Conservation (phyloP, 2,329 filamentous ascomycete species). For the Fusarium drepaniforme region DNA sequence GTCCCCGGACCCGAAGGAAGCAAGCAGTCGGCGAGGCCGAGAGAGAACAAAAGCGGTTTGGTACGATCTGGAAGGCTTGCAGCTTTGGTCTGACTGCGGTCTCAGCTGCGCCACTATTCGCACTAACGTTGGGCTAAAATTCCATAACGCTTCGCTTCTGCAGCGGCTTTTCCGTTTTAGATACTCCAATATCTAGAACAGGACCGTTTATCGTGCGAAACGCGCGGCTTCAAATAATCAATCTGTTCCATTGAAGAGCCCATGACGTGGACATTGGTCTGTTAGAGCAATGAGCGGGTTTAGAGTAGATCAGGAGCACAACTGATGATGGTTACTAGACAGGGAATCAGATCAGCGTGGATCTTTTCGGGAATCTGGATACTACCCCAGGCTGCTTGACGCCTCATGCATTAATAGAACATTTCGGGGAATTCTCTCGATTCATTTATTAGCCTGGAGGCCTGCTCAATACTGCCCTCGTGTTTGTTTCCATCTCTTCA, state of each 20-base stretch:
- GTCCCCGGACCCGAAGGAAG: not conserved
- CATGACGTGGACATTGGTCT: not conserved
- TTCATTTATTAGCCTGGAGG: not conserved
- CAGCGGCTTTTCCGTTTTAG: not conserved
- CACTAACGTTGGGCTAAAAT: constrained; percentile 1
- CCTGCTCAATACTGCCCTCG: not conserved
- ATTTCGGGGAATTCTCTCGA: not conserved
- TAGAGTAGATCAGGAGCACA: not conserved
- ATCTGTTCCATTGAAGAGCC: not conserved
- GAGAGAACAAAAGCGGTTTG: not conserved
- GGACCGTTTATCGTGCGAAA: not conserved
- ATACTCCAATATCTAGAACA: too few relatives aligned
- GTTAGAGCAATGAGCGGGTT: not conserved
- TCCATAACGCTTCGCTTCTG: constrained; percentile 3
- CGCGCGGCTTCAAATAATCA: not conserved
- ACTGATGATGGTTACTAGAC: not conserved
- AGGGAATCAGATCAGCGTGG: not conserved
- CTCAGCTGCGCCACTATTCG: constrained; percentile 13
- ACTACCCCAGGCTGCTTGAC: not conserved
- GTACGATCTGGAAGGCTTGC: not conserved
- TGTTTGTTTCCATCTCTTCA: not conserved
- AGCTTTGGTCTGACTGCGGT: not conserved
- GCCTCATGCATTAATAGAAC: not conserved
- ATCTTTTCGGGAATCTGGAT: not conserved
- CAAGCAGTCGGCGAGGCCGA: constrained; percentile 11